These are phyloP conservation scores for Fistulinella prunicolor DNA, from an alignment of 768 basidiomycete genomes.

Conservation along the genomic window DNA sequence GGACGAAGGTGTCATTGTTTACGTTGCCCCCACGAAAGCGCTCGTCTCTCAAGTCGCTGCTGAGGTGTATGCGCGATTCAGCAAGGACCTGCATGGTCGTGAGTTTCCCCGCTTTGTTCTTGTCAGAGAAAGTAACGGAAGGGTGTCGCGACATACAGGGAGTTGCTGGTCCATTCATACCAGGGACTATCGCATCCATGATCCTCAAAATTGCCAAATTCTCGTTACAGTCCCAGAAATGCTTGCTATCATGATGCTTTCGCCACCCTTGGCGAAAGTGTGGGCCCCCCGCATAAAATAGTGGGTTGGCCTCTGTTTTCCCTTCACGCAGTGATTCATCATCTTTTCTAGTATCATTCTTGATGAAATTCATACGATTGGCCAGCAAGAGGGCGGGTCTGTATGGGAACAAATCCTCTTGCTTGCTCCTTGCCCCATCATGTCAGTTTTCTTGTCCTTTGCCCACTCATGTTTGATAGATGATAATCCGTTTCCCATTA, in stretches of 20 bases:
- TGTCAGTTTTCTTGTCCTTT: slow-evolving; percentile 41
- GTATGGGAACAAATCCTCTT: slow-evolving; percentile 77
- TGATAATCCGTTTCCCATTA: not conserved
- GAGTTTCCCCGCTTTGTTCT: slow-evolving; percentile 18
- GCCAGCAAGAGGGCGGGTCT: slow-evolving; percentile 64
- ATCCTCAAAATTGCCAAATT: slow-evolving; percentile 68
- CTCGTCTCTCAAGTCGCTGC: slow-evolving; percentile 70
- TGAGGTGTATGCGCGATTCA: slow-evolving; percentile 70
- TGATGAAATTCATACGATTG: slow-evolving; percentile 57
- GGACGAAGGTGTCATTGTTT: slow-evolving; percentile 66
- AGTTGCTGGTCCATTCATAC: slow-evolving; percentile 67
- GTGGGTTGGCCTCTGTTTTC: slow-evolving; percentile 27
- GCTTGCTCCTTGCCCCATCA: slow-evolving; percentile 67
- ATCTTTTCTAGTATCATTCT: slow-evolving; percentile 54
- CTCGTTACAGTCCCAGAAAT: slow-evolving; percentile 74
- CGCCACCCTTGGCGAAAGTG: slow-evolving; percentile 54
- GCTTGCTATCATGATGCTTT: slow-evolving; percentile 64
- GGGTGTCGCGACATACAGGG: slow-evolving; percentile 32
- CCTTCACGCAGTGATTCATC: not conserved
- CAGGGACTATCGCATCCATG: slow-evolving; percentile 58
- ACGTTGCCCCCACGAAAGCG: slow-evolving; percentile 75
- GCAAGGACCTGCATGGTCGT: slow-evolving; percentile 50
- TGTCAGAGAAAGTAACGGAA: not conserved
- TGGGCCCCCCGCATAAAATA: slow-evolving; percentile 67
- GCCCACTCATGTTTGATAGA: not conserved